A percentile compares a stretch with the other conserved stretches of the same genome.
Evolutionary conservation across 345 rosid species (phyloP).

Genomic region (Microthlaspi erraticum): DNA sequence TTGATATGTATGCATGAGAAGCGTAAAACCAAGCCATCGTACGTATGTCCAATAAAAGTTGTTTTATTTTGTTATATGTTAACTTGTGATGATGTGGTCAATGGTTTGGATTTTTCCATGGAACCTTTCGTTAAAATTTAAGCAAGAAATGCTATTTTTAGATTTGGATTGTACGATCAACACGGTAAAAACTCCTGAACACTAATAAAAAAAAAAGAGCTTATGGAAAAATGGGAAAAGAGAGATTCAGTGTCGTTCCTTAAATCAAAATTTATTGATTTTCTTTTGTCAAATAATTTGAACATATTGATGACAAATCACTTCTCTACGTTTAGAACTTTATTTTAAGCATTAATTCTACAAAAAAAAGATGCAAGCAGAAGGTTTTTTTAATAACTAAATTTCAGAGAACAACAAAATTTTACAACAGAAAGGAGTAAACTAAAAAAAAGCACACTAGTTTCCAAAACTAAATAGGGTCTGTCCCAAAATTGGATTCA

Average conservation of each 20-base stretch:
- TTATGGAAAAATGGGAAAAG: not conserved
- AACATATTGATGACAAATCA: not conserved
- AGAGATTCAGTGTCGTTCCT: not conserved
- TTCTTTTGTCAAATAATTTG: not conserved
- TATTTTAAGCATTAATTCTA: too few species aligned
- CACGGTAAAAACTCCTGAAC: not conserved
- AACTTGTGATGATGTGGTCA: not conserved
- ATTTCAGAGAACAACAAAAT: constrained; percentile 3
- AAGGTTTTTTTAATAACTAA: not conserved
- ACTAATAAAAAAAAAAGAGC: not conserved
- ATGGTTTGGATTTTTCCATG: not conserved
- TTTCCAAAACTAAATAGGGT: not conserved
- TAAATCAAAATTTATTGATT: not conserved
- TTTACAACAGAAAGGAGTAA: constrained; percentile 7
- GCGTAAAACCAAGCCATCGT: constrained; percentile 15
- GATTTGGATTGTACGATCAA: not conserved
- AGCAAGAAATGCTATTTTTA: constrained; percentile 7
- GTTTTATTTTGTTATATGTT: not conserved
- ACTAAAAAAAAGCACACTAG: not conserved
- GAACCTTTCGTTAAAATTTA: constrained; percentile 9
- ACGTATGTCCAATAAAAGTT: not conserved
- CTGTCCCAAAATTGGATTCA: constrained; percentile 1
- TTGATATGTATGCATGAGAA: constrained; percentile 8
- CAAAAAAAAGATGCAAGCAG: not conserved
- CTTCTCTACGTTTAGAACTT: too few species aligned